Conservation (phyloP, 176 grass and related monocot species). For the Dactylis glomerata region DNA sequence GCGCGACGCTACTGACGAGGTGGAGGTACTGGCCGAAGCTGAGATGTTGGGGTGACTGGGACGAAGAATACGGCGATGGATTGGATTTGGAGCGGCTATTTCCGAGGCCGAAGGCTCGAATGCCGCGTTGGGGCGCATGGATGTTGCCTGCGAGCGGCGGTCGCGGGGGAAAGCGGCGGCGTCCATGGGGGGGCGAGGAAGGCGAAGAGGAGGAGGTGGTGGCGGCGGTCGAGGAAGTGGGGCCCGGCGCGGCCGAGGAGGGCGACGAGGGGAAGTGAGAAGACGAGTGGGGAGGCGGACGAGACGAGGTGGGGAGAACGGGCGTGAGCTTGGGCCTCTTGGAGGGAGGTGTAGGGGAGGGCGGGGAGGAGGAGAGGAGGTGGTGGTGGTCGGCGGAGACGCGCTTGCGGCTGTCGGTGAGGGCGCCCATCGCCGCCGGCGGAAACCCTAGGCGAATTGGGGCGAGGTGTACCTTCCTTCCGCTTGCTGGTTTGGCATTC, state of each 20-base stretch:
- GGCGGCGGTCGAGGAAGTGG: constrained; percentile 10
- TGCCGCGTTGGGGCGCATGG: constrained; percentile 47
- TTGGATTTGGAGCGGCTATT: background rate
- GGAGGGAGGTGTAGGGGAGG: constrained; percentile 8
- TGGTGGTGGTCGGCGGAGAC: constrained; percentile 48
- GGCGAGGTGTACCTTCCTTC: background rate
- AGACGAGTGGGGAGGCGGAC: background rate
- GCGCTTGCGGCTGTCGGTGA: constrained; percentile 81
- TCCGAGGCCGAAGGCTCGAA: constrained; percentile 42
- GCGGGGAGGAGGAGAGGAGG: constrained; percentile 18
- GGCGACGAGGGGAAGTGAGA: background rate
- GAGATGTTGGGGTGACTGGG: background rate
- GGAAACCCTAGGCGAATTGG: constrained; percentile 44
- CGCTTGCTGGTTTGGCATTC: background rate
- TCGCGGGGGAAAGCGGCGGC: constrained; percentile 31
- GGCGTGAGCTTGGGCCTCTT: constrained; percentile 30
- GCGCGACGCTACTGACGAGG: constrained; percentile 42
- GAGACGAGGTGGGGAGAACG: background rate
- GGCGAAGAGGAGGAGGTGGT: background rate
- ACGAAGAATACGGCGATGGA: background rate
- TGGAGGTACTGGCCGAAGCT: constrained; percentile 44
- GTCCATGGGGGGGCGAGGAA: background rate
- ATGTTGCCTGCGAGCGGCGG: constrained; percentile 16
- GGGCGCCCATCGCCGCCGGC: constrained; percentile 59
- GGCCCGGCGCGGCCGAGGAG: background rate